Percentiles rank a stretch among this genome's conserved stretches.
Conservation (phyloP, 495 filamentous ascomycete species). For the Penicillium cinerascens region DNA sequence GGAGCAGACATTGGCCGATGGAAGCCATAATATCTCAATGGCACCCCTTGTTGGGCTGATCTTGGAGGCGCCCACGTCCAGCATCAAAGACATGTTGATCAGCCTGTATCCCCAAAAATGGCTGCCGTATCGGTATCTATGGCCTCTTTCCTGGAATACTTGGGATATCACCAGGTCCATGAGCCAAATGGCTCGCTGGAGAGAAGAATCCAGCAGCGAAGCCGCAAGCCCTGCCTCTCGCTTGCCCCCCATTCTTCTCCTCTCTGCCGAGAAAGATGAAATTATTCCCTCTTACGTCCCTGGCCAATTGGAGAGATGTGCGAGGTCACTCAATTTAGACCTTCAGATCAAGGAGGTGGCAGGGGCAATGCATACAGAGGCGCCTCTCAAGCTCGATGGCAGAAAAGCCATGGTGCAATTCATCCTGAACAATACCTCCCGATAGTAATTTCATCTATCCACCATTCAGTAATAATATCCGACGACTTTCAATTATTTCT, state of each 20-base stretch:
- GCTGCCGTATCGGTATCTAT: constrained; percentile 69
- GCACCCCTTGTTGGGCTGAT: constrained; percentile 50
- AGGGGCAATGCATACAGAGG: constrained; percentile 54
- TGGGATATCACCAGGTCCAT: constrained; percentile 47
- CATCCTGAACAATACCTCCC: constrained; percentile 11
- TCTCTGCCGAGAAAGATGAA: constrained; percentile 65
- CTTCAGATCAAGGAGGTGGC: constrained; percentile 33
- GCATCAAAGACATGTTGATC: constrained; percentile 67
- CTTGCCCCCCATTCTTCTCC: constrained; percentile 48
- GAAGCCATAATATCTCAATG: constrained; percentile 1
- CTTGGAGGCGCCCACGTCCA: constrained; percentile 75
- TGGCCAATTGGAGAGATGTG: constrained; percentile 42
- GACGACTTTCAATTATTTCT: neutral
- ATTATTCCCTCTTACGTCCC: constrained; percentile 59
- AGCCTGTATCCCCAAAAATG: constrained; percentile 78
- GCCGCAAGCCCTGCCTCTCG: neutral
- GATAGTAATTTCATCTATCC: neutral
- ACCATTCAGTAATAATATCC: neutral
- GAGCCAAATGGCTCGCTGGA: constrained; percentile 29
- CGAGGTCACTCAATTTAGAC: constrained; percentile 26
- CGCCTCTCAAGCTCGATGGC: constrained; percentile 38
- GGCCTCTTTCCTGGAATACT: constrained; percentile 50
- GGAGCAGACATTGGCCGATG: constrained; percentile 2
- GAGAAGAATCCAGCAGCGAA: constrained; percentile 3
- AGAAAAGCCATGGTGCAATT: constrained; percentile 39